Percentiles rank a stretch among this genome's conserved stretches.
Evolutionary conservation across 1,139 yeast species (phyloP).

Genomic region (Barnettozyma hawaiiensis): DNA sequence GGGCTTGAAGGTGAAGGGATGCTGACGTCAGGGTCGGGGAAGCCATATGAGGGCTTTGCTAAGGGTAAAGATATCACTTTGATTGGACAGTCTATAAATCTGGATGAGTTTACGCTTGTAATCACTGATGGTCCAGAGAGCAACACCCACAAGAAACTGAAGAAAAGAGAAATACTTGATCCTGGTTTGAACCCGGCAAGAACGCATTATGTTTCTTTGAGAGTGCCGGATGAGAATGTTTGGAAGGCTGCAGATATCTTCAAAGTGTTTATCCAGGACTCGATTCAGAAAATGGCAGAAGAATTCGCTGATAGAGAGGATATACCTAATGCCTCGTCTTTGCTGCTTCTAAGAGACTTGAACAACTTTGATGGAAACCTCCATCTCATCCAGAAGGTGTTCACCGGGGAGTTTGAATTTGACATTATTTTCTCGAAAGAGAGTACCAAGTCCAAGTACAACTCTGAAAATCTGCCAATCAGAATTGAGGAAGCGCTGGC

Average conservation of each 20-base stretch:
- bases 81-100: conserved; percentile 49
- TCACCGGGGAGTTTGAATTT: conserved; percentile 71
- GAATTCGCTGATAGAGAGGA: conserved; percentile 31
- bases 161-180: conserved; percentile 26
- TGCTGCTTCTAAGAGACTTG: conserved; percentile 53
- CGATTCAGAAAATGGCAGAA: conserved; percentile 44
- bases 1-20: conserved; percentile 61
- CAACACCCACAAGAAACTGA: conserved; percentile 38
- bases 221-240: conserved; percentile 63
- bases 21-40: conserved; percentile 34
- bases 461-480: conserved; percentile 35
- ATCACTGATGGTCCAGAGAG: conserved; percentile 43
- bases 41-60: conserved; percentile 24
- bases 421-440: conserved; percentile 57
- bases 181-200: conserved; percentile 45
- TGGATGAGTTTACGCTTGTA: conserved; percentile 50
- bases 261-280: conserved; percentile 62
- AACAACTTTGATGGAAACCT: conserved; percentile 66
- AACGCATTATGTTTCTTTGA: conserved; percentile 62
- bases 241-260: conserved; percentile 84
- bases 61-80: conserved; percentile 36
- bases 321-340: conserved; percentile 33
- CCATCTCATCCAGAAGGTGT: conserved; percentile 74
- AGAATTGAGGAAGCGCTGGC: conserved; percentile 35
- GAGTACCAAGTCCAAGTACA: conserved; percentile 39